A percentile compares a stretch with the other conserved stretches of the same genome.
Conservation (phyloP, 2,329 filamentous ascomycete species). For the Colletotrichum kahawae region DNA sequence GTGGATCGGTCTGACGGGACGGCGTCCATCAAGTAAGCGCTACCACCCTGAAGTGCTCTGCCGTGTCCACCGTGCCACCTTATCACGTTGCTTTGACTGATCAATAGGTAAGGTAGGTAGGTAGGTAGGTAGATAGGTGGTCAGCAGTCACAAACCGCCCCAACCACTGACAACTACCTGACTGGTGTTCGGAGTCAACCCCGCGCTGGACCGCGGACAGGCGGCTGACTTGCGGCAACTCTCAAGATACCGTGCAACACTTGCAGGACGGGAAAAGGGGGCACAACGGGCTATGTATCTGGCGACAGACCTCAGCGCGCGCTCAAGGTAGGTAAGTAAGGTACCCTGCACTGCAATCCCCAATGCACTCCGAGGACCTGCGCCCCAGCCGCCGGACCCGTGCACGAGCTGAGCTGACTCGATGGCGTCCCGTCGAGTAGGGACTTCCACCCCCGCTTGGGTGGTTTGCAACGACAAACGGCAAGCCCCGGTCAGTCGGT, state of each 20-base stretch:
- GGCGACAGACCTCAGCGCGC: background rate
- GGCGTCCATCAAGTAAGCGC: background rate
- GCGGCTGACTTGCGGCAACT: background rate
- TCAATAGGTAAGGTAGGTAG: background rate
- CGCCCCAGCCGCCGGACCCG: background rate
- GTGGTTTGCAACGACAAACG: background rate
- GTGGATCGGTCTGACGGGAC: background rate
- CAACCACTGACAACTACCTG: background rate
- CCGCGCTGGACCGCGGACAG: background rate
- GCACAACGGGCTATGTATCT: background rate
- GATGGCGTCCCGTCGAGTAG: background rate
- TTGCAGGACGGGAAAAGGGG: background rate
- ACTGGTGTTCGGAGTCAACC: background rate
- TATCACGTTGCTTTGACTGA: background rate
- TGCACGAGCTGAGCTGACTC: background rate
- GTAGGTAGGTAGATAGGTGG: background rate
- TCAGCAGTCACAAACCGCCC: background rate
- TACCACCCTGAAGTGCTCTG: background rate
- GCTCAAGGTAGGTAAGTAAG: background rate
- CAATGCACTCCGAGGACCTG: background rate
- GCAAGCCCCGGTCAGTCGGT: background rate
- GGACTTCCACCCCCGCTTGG: background rate
- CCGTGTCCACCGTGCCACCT: background rate
- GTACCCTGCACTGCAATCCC: background rate
- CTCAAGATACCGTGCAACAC: background rate